These are phyloP conservation scores for Xylariales sp. DNA, from an alignment of 2,329 filamentous ascomycete species.

Conservation along the genomic window DNA sequence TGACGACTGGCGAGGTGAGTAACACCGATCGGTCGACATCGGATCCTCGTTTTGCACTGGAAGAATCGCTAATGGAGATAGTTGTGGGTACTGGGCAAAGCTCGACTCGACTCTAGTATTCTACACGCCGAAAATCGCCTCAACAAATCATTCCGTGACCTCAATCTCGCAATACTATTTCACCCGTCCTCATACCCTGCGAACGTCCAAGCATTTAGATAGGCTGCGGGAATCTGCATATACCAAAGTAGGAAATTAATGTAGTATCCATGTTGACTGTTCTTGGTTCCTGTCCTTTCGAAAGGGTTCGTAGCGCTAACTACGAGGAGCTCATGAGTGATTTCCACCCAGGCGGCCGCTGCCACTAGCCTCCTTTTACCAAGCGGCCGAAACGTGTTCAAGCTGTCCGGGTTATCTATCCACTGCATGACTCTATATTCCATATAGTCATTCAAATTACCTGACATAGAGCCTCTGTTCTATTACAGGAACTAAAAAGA, in stretches of 20 bases:
- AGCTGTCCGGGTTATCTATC: not conserved
- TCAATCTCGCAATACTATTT: slow-evolving; percentile 13
- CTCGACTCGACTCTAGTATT: not conserved
- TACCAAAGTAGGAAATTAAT: not conserved
- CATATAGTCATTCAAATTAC: slow-evolving; percentile 14
- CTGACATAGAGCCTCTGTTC: slow-evolving; percentile 18
- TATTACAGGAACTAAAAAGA: slow-evolving; percentile 23
- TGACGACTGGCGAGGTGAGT: slow-evolving; percentile 19
- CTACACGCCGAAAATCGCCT: slow-evolving; percentile 32
- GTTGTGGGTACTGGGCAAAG: slow-evolving; percentile 28
- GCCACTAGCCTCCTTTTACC: not conserved
- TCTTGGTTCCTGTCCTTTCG: no score
- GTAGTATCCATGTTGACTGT: not conserved
- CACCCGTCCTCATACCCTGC: not conserved
- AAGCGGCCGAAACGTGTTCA: slow-evolving; percentile 1
- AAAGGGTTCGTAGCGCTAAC: not conserved
- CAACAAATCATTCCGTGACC: slow-evolving; percentile 22
- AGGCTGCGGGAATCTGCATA: not conserved
- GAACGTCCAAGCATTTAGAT: not conserved
- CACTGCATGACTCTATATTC: slow-evolving; percentile 2
- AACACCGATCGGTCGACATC: slow-evolving; percentile 29
- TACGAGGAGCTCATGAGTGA: not conserved
- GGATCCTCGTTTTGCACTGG: slow-evolving; percentile 22
- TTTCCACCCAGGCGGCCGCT: not conserved
- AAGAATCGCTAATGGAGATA: slow-evolving; percentile 11